These are phyloP conservation scores for Globisporangium nodosum DNA, from an alignment of 352 stramenopile species.

Conservation along the genomic window DNA sequence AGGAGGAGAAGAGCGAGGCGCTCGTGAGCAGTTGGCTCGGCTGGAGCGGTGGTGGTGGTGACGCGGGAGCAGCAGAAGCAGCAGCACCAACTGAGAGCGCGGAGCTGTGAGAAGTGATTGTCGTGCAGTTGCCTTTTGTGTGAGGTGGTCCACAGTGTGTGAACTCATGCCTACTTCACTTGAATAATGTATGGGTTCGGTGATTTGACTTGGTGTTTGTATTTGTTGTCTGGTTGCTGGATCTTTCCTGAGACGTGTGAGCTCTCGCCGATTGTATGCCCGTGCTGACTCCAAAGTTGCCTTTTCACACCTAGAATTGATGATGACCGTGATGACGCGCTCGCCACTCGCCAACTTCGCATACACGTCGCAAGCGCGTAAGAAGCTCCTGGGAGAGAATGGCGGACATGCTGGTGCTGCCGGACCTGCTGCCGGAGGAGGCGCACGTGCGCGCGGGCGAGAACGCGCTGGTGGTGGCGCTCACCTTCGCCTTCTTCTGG, in stretches of 20 bases:
- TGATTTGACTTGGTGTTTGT: neutral
- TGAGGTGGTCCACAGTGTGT: neutral
- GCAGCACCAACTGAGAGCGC: no score
- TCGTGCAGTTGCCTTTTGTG: neutral
- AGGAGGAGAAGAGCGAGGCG: neutral
- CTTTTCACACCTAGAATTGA: neutral
- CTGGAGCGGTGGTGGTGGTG: neutral
- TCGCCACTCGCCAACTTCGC: neutral
- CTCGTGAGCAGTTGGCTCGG: slow-evolving; percentile 11
- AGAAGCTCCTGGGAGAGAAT: neutral
- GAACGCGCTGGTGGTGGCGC: slow-evolving; percentile 50
- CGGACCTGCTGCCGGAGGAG: slow-evolving; percentile 54
- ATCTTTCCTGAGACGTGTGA: neutral
- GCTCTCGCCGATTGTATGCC: neutral
- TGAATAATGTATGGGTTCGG: neutral
- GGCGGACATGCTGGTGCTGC: slow-evolving; percentile 5
- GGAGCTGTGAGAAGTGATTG: neutral
- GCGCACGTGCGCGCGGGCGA: slow-evolving; percentile 47
- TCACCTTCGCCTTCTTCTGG: slow-evolving; percentile 71
- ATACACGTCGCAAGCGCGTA: neutral
- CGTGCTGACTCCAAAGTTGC: neutral
- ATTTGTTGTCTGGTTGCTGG: neutral
- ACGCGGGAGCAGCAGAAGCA: no score
- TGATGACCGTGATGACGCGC: neutral
- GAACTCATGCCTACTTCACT: neutral